Evolutionary conservation across 2,329 filamentous ascomycete species (phyloP), one percentile per base, ranked within the genome.

Genomic region (Emmonsia crescens): DNA sequence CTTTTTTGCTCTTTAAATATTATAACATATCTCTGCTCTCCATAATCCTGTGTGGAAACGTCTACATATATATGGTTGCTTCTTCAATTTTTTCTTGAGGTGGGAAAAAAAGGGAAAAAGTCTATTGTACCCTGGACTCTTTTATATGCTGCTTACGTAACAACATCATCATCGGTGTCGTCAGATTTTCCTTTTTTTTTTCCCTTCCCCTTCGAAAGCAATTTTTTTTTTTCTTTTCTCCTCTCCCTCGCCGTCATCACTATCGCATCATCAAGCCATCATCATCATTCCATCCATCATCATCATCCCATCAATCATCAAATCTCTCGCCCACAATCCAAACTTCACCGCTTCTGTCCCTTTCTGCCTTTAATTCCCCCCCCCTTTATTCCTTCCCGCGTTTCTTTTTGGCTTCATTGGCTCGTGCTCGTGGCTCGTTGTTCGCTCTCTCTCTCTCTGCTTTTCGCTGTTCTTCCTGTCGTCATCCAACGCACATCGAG

Each of bases 141-240:
- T 27, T 24, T 27, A n/a, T 52, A 31, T 5, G 57, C 29, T 14
- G 57, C 57, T 59, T 59, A 59, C 24, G 33, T 55, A 60, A 55
- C 58, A 49, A 52, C 64, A 59, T 62, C 64, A 66, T 66, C 64
- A 66, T 60, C 61, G 62, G 64, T 66, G 64, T 66, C 64, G 64
- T 66, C 64, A 66, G 64, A 64, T 66, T 57, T 55, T 64, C 54
- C 49, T 55, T 64, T 62, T 59, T 62, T 36, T 54, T 31, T 5
- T 4, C 60, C 57, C 51, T 1, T 16, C 42, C 49, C 60, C 64
- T 57, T 64, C 60, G 55, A 63, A 46, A 51, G 19, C 24, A 27
- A 14, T 63, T 51, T 64, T 59, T 60, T 60, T 59, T 63, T 63
- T 27, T 49, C 8, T 21, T 52, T 66, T 60, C 57, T 54, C 56